These are phyloP conservation scores for Cytospora schulzeri DNA, from an alignment of 2,329 filamentous ascomycete species.

Conservation along the genomic window DNA sequence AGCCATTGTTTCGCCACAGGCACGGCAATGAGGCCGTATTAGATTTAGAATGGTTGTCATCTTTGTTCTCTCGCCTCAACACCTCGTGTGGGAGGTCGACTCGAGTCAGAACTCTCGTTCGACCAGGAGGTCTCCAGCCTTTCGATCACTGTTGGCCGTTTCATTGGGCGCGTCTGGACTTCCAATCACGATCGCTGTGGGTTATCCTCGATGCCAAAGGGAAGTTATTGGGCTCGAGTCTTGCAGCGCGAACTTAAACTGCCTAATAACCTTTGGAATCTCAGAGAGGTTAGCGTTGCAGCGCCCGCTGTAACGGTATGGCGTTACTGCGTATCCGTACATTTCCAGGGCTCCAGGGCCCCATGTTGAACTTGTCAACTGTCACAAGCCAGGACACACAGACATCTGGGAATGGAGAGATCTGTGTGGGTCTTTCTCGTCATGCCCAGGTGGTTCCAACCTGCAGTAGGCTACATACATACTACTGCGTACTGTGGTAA, in stretches of 20 bases:
- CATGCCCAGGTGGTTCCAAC: neutral
- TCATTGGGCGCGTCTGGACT: neutral
- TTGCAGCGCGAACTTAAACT: neutral
- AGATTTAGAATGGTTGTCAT: no score
- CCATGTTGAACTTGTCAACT: constrained; percentile 2
- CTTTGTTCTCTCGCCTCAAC: no score
- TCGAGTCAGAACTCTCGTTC: neutral
- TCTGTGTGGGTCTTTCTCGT: neutral
- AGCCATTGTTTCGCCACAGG: neutral
- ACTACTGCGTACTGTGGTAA: no score
- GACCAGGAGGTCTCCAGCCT: neutral
- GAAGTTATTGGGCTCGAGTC: neutral
- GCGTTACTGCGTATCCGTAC: constrained; percentile 1
- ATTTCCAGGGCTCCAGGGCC: neutral
- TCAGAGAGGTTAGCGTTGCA: neutral
- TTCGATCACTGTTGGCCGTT: neutral
- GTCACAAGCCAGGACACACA: constrained; percentile 2
- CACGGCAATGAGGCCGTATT: no score
- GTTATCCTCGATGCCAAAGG: neutral
- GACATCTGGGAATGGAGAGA: neutral
- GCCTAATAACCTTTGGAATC: neutral
- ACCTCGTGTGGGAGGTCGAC: neutral
- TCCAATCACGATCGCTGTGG: neutral
- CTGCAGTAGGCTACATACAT: neutral
- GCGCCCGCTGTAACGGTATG: constrained; percentile 5